Percentiles rank a stretch among this genome's conserved stretches.
Evolutionary conservation across 2,329 filamentous ascomycete genomes (phyloP).

Genomic region (Septoria petroselini): DNA sequence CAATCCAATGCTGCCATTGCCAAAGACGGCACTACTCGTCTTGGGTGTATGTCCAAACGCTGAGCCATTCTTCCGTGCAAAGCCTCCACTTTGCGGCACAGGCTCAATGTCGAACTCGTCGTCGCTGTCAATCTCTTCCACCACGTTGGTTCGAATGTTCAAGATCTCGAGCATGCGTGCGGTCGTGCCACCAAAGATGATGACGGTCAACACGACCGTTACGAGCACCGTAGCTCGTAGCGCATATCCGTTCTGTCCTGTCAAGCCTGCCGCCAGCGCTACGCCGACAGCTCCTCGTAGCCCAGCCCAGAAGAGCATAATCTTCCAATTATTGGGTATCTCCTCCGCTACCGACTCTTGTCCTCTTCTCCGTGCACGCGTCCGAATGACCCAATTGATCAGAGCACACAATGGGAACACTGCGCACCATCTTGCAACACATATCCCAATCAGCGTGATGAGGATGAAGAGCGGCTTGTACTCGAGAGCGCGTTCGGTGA

Average conservation of each 20-base stretch:
- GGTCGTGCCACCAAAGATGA: slow-evolving; percentile 97
- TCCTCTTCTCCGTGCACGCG: slow-evolving; percentile 73
- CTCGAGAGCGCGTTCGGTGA: slow-evolving; percentile 81
- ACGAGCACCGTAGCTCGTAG: slow-evolving; percentile 94
- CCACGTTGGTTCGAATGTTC: slow-evolving; percentile 91
- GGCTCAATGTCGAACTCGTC: slow-evolving; percentile 96
- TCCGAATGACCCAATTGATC: slow-evolving; percentile 91
- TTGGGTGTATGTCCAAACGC: slow-evolving; percentile 76
- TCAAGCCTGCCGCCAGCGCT: slow-evolving; percentile 83
- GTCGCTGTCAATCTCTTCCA: slow-evolving; percentile 95
- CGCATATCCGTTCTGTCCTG: slow-evolving; percentile 67
- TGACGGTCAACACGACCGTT: slow-evolving; percentile 94
- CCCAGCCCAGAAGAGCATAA: slow-evolving; percentile 99
- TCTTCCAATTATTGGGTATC: slow-evolving; percentile 90
- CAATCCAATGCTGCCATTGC: slow-evolving; percentile 35
- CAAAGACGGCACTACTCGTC: slow-evolving; percentile 49
- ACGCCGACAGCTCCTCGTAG: slow-evolving; percentile 94
- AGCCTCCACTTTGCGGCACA: slow-evolving; percentile 57
- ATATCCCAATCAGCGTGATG: slow-evolving; percentile 86
- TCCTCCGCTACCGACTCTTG: slow-evolving; percentile 72
- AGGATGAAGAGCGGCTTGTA: slow-evolving; percentile 96
- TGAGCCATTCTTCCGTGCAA: slow-evolving; percentile 73
- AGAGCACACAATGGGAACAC: slow-evolving; percentile 87
- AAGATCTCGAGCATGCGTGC: slow-evolving; percentile 97
- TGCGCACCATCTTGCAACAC: slow-evolving; percentile 84